phyloP scores from a whole-genome alignment of 495 filamentous ascomycete genomes.

The Penicillium argentinense region DNA sequence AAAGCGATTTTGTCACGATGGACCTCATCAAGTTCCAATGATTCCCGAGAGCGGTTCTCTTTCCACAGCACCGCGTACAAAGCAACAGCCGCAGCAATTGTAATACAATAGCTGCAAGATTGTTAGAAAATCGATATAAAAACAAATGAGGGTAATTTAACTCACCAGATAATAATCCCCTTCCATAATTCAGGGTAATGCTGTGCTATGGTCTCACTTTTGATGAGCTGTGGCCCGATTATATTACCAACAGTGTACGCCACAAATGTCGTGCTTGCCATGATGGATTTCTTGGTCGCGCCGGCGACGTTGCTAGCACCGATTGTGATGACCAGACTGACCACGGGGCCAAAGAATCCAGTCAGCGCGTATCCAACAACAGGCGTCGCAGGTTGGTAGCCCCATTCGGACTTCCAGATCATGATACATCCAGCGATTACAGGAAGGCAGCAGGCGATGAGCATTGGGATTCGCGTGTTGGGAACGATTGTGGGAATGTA shows the following conservation, averaged over 20 bases:
- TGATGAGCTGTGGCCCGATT: slow-evolving; percentile 69
- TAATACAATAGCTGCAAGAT: slow-evolving; percentile 61
- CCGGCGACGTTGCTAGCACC: slow-evolving; percentile 75
- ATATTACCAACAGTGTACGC: slow-evolving; percentile 75
- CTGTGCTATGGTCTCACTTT: slow-evolving; percentile 54
- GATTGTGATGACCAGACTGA: slow-evolving; percentile 63
- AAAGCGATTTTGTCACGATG: slow-evolving; percentile 67
- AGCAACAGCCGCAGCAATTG: slow-evolving; percentile 51
- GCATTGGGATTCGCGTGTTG: slow-evolving; percentile 65
- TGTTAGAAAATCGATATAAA: slow-evolving; percentile 9
- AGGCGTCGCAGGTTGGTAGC: slow-evolving; percentile 58
- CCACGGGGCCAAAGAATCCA: slow-evolving; percentile 68
- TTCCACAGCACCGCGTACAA: slow-evolving; percentile 57
- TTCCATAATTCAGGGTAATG: slow-evolving; percentile 74
- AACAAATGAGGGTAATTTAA: slow-evolving; percentile 4
- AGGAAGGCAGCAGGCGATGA: slow-evolving; percentile 64
- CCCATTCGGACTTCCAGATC: slow-evolving; percentile 73
- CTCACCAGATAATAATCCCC: slow-evolving; percentile 69
- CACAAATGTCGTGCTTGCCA: slow-evolving; percentile 70
- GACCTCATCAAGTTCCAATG: slow-evolving; percentile 53
- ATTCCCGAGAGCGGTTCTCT: slow-evolving; percentile 56
- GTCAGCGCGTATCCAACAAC: slow-evolving; percentile 69
- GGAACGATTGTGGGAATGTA: slow-evolving; percentile 57
- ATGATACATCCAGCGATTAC: slow-evolving; percentile 72
- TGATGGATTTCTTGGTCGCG: slow-evolving; percentile 74